These are phyloP conservation scores for Magnaporthiopsis incrustans DNA, from an alignment of 2,329 filamentous ascomycete genomes.

Conservation along the genomic window DNA sequence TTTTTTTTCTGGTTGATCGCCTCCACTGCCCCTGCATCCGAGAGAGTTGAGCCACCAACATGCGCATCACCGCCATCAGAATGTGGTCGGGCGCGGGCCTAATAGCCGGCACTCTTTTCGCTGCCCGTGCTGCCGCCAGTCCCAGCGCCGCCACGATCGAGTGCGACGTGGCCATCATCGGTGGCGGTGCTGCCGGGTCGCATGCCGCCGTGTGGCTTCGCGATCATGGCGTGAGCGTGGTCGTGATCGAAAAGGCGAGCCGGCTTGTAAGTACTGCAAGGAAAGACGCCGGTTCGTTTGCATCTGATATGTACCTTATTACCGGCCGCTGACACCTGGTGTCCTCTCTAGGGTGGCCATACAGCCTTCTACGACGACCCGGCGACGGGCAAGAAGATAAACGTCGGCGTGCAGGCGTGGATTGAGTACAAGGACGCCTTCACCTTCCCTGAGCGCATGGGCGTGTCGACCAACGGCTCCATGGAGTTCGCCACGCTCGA, in stretches of 20 bases:
- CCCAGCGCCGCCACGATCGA: conserved; percentile 4
- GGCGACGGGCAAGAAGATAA: conserved; percentile 14
- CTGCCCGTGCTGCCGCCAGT: neutral
- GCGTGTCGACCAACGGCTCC: conserved; percentile 22
- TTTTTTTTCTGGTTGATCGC: too few relatives aligned
- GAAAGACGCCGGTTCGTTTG: too few relatives aligned
- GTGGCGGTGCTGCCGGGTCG: conserved; percentile 12
- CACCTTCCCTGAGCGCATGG: conserved; percentile 23
- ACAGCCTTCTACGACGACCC: conserved; percentile 23
- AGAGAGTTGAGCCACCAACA: too few relatives aligned
- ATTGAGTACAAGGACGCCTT: conserved; percentile 25
- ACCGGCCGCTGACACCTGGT: too few relatives aligned
- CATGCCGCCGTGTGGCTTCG: conserved; percentile 11
- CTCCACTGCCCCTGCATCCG: too few relatives aligned
- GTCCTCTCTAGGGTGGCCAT: conserved; percentile 22
- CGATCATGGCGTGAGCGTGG: conserved; percentile 9
- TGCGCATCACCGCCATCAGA: too few relatives aligned
- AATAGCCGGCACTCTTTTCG: neutral
- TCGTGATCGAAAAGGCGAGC: conserved; percentile 10
- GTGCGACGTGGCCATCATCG: conserved; percentile 11
- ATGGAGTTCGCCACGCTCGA: conserved; percentile 15
- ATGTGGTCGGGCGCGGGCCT: too few relatives aligned
- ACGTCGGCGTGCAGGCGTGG: conserved; percentile 16
- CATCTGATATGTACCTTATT: too few relatives aligned
- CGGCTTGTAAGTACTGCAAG: conserved; percentile 9